These are phyloP conservation scores for Trametes sp. DNA, from an alignment of 1,284 basidiomycete species.

Conservation along the genomic window DNA sequence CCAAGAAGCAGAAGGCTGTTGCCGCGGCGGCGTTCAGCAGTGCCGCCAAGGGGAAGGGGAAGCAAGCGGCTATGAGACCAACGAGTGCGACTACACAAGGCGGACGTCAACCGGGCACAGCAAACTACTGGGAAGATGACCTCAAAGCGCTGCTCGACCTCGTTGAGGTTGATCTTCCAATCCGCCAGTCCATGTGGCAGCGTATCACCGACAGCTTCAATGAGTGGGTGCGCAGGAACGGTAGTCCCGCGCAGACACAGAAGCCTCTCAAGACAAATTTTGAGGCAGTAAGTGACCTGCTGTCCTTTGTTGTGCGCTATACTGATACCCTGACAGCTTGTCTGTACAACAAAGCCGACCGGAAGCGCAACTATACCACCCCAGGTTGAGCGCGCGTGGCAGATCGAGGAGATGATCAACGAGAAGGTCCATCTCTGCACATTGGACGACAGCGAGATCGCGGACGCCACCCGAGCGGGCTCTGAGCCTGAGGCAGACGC, in stretches of 20 bases:
- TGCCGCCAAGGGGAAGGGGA: neutral
- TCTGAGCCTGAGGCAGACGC: no score
- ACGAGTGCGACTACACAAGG: neutral
- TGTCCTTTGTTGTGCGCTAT: neutral
- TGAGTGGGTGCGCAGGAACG: neutral
- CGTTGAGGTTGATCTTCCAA: neutral
- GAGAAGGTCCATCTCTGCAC: no score
- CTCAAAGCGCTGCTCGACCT: neutral
- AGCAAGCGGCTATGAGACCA: neutral
- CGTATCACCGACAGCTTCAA: neutral
- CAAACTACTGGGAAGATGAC: conserved; percentile 2
- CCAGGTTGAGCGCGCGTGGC: no score
- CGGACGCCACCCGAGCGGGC: no score
- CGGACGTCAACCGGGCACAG: neutral
- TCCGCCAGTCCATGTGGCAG: neutral
- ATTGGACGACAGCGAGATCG: no score
- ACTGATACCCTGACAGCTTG: no score
- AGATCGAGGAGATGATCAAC: no score
- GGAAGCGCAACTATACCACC: no score
- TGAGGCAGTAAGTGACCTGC: neutral
- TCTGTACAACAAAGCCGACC: no score
- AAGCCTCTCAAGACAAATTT: conserved; percentile 4
- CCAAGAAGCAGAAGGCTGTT: no score
- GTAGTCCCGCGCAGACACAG: neutral
- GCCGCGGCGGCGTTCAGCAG: no score